A percentile compares a stretch with the other conserved stretches of the same genome.
These are phyloP conservation scores for Camellia granthamiana DNA, from an alignment of 148 eudicot genomes.

Conservation along the genomic window DNA sequence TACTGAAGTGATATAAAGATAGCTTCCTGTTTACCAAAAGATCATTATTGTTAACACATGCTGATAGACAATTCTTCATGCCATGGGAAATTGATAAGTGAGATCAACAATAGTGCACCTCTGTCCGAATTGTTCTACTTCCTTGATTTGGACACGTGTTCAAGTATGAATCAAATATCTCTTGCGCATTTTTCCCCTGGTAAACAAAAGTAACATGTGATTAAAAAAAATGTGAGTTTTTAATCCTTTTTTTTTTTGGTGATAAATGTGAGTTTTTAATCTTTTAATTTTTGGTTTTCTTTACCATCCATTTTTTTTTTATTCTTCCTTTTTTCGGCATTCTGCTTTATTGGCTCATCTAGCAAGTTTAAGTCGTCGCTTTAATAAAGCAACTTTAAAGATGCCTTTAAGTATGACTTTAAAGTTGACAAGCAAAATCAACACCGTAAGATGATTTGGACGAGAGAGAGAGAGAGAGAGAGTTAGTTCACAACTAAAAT, in stretches of 20 bases:
- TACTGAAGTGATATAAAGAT: constrained; percentile 86
- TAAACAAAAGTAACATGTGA: not conserved
- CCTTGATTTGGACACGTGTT: constrained; percentile 94
- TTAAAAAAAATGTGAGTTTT: not conserved
- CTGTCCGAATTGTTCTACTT: constrained; percentile 93
- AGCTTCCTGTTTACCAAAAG: constrained; percentile 66
- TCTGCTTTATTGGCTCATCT: not conserved
- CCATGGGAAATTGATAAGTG: not conserved
- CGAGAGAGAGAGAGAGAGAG: not conserved
- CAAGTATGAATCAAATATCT: constrained; percentile 65
- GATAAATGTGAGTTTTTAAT: not conserved
- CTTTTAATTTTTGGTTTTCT: too few relatives aligned
- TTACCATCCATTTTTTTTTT: not conserved
- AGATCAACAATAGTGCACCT: constrained; percentile 43
- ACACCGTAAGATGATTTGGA: not conserved
- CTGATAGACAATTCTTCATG: not conserved
- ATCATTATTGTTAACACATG: not conserved
- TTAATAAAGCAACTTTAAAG: not conserved
- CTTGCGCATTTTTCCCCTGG: constrained; percentile 69
- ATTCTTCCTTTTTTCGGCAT: not conserved
- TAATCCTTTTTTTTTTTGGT: not conserved
- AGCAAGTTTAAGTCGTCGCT: not conserved
- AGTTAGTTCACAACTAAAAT: not conserved
- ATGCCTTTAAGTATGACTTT: not conserved
- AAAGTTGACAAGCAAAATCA: not conserved